Evolutionary conservation across 2,329 filamentous ascomycete species (phyloP).

Genomic region (Alternaria ventricosa): DNA sequence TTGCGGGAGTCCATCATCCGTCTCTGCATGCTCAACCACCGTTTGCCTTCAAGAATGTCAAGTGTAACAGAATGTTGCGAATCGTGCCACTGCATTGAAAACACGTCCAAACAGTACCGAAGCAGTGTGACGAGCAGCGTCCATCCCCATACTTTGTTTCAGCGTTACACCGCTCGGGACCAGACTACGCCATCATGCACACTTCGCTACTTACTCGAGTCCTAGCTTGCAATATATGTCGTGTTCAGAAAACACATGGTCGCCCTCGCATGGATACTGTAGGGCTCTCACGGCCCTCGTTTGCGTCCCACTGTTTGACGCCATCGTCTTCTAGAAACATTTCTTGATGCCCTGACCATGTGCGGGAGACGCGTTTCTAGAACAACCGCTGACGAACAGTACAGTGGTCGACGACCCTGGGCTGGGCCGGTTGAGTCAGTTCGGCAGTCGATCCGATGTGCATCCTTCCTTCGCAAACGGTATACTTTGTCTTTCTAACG

Average conservation of each 20-base stretch:
- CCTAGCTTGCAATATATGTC: slow-evolving; percentile 19
- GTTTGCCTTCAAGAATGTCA: slow-evolving; percentile 17
- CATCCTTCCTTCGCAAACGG: slow-evolving; percentile 11
- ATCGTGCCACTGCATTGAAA: slow-evolving; percentile 35
- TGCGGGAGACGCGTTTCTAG: slow-evolving; percentile 21
- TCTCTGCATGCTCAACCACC: slow-evolving; percentile 3
- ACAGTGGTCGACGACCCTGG: background rate
- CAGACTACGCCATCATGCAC: slow-evolving; percentile 24
- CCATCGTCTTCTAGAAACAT: slow-evolving; percentile 27
- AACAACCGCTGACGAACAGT: slow-evolving; percentile 18
- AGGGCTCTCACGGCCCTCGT: slow-evolving; percentile 6
- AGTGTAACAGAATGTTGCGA: slow-evolving; percentile 24
- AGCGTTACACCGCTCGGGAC: slow-evolving; percentile 35
- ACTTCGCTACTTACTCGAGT: slow-evolving; percentile 22
- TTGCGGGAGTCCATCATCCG: slow-evolving; percentile 2
- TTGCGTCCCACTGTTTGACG: slow-evolving; percentile 21
- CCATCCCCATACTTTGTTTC: slow-evolving; percentile 31
- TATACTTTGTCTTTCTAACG: slow-evolving; percentile 8
- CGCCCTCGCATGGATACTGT: slow-evolving; percentile 12
- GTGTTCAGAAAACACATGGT: slow-evolving; percentile 26
- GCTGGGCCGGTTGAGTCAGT: slow-evolving; percentile 1
- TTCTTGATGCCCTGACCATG: slow-evolving; percentile 15
- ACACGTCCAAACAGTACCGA: slow-evolving; percentile 27
- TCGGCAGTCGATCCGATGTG: background rate
- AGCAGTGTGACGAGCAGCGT: slow-evolving; percentile 18